Base-by-base conservation (phyloP, 1,284 basidiomycete genomes). In the Marasmius oreades region DNA sequence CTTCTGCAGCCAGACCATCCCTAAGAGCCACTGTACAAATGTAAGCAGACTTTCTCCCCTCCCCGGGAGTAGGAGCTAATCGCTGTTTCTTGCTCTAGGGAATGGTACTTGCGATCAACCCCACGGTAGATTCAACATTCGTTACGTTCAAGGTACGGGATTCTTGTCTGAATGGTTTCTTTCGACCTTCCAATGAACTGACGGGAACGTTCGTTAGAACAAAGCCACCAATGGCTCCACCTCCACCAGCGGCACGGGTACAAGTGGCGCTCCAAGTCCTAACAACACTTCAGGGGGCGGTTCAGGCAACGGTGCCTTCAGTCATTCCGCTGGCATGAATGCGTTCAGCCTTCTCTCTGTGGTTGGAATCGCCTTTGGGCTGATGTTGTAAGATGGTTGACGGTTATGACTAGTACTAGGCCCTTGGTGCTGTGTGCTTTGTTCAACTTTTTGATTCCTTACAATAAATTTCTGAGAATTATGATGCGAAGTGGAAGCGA, bases 31-130 rank as follows among this genome's bases (percentile, higher is more conserved):
- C 14, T 51, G 39, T 39, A 47, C 1, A 6, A 11, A 26, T 11
- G 3, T 22, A 24, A 31, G 28, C 10, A 31, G 10, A 31, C 28
- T 4, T 31, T 31, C 18, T 23, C n/a, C 31, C 33, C 42, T 2
- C 18, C 39, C 56, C 23, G 59, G 5, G 3, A 3, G 10, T 51
- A 33, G 1, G 7, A 20, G 14, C 45, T 8, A 16, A 31, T 23
- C 42, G 22, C 10, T 39, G 23, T 36, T 4, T 31, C 28, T n/a
- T 45, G 77, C 59, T 80, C 78, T 61, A 42, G 24, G 79, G 79
- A 62, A 81, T 81, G 80, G 80, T 80, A 22, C 81, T 82, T 60
- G 74, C 79, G 12, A 65, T 82, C 18, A 82, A 82, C 63, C 72
- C 79, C 0, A 70, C 76, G 6, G 67, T 71, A 1, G 66, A 67